These are phyloP conservation scores for Arthrobotrys conoides DNA, from an alignment of 2,329 filamentous ascomycete species.

Conservation along the genomic window DNA sequence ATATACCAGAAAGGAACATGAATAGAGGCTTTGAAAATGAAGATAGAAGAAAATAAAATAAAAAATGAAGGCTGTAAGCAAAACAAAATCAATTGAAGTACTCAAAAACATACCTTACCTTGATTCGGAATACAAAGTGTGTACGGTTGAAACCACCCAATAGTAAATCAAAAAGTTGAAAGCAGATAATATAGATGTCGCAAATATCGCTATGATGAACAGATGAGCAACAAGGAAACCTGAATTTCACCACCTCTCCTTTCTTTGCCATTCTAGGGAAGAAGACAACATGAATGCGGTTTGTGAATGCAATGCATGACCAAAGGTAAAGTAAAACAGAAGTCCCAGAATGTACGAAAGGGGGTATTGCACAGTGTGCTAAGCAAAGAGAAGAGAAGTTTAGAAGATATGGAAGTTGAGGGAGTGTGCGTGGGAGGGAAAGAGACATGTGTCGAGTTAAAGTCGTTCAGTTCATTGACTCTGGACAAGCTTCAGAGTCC, in stretches of 20 bases:
- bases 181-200: slow-evolving; percentile 15
- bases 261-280: slow-evolving; percentile 47
- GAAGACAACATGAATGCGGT: slow-evolving; percentile 48
- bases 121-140: slow-evolving; percentile 33
- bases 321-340: slow-evolving; percentile 47
- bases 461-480: slow-evolving; percentile 54
- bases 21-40: slow-evolving; percentile 36
- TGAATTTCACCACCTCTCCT: slow-evolving; percentile 42
- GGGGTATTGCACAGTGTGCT: slow-evolving; percentile 19
- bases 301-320: slow-evolving; percentile 53
- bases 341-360: slow-evolving; percentile 53
- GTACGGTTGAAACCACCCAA: slow-evolving; percentile 46
- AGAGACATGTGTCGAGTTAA: slow-evolving; percentile 32
- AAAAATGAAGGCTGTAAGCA: slow-evolving; percentile 51
- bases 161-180: slow-evolving; percentile 25
- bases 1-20: slow-evolving; percentile 59
- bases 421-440: background rate
- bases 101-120: slow-evolving; percentile 40
- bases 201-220: slow-evolving; percentile 56
- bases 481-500: slow-evolving; percentile 31
- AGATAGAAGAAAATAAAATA: slow-evolving; percentile 34
- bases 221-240: slow-evolving; percentile 29
- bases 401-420: slow-evolving; percentile 19
- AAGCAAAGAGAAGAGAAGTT: slow-evolving; percentile 14
- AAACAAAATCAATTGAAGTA: slow-evolving; percentile 35